Conservation (phyloP, 768 basidiomycete species). For the Termitomyces sp. region DNA sequence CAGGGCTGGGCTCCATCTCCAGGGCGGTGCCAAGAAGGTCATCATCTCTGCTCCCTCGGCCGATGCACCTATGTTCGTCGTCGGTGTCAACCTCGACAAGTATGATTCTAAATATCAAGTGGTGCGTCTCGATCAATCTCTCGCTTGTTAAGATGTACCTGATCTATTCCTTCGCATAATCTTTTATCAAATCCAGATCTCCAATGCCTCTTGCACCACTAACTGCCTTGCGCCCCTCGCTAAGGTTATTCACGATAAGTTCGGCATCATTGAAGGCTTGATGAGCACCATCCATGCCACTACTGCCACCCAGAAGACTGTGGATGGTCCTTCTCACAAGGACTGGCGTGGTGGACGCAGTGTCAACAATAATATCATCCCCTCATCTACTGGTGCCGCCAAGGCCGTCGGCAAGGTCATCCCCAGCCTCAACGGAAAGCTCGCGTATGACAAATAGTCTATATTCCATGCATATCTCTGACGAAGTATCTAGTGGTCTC, state of each 20-base stretch:
- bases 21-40: slow-evolving; percentile 99
- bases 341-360: slow-evolving; percentile 98
- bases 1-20: slow-evolving; percentile 87
- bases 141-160: slow-evolving; percentile 1
- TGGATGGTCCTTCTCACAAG: slow-evolving; percentile 91
- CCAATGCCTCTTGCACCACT: slow-evolving; percentile 99
- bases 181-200: slow-evolving; percentile 49
- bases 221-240: slow-evolving; percentile 99
- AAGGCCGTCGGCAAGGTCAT: slow-evolving; percentile 99
- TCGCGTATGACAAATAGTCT: slow-evolving; percentile 61
- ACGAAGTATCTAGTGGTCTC: slow-evolving; percentile 58
- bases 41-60: slow-evolving; percentile 99
- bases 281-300: slow-evolving; percentile 99
- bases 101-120: slow-evolving; percentile 90
- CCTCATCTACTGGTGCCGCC: slow-evolving; percentile 97
- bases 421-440: slow-evolving; percentile 92
- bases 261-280: slow-evolving; percentile 92
- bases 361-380: slow-evolving; percentile 98
- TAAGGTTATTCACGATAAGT: slow-evolving; percentile 97
- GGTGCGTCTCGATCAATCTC: slow-evolving; percentile 36
- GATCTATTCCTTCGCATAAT: not conserved
- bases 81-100: slow-evolving; percentile 89
- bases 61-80: slow-evolving; percentile 92
- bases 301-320: slow-evolving; percentile 93
- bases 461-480: not conserved